These are phyloP conservation scores for Parmelia sp. DNA, from an alignment of 495 filamentous ascomycete genomes.

Conservation along the genomic window DNA sequence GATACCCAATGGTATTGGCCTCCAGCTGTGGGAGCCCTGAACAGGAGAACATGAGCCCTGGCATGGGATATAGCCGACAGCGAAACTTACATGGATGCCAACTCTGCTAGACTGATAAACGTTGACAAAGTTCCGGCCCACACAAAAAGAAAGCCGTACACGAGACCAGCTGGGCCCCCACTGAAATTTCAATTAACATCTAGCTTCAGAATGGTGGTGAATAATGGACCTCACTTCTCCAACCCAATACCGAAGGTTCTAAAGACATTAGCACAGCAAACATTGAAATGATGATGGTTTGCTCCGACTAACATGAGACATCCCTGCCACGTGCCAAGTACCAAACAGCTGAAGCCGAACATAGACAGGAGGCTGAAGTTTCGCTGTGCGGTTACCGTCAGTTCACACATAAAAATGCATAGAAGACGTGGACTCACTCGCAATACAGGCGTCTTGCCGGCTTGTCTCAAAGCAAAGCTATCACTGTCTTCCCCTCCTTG, in stretches of 20 bases:
- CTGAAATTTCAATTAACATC: slow-evolving; percentile 7
- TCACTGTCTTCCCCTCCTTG: no score
- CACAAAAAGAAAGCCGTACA: slow-evolving; percentile 36
- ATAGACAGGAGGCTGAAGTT: slow-evolving; percentile 44
- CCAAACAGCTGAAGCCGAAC: slow-evolving; percentile 39
- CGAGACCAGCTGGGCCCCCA: slow-evolving; percentile 35
- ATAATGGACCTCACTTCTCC: neutral
- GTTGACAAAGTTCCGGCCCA: slow-evolving; percentile 35
- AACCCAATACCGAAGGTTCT: neutral
- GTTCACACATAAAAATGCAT: no score
- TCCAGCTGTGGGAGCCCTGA: slow-evolving; percentile 26
- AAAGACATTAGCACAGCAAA: neutral
- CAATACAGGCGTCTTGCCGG: no score
- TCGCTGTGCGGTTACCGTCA: slow-evolving; percentile 26
- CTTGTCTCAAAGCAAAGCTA: no score
- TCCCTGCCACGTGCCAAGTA: slow-evolving; percentile 43
- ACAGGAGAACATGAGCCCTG: neutral
- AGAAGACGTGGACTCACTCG: no score
- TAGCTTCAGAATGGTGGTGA: neutral
- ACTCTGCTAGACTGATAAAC: slow-evolving; percentile 32
- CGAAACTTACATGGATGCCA: slow-evolving; percentile 31
- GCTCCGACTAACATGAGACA: slow-evolving; percentile 33
- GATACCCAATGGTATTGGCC: slow-evolving; percentile 16
- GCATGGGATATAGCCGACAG: neutral
- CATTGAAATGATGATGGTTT: neutral